A percentile compares a stretch with the other conserved stretches of the same genome.
phyloP scores from a whole-genome alignment of 768 basidiomycete species.

The Tylopilus vinaceipallidus region DNA sequence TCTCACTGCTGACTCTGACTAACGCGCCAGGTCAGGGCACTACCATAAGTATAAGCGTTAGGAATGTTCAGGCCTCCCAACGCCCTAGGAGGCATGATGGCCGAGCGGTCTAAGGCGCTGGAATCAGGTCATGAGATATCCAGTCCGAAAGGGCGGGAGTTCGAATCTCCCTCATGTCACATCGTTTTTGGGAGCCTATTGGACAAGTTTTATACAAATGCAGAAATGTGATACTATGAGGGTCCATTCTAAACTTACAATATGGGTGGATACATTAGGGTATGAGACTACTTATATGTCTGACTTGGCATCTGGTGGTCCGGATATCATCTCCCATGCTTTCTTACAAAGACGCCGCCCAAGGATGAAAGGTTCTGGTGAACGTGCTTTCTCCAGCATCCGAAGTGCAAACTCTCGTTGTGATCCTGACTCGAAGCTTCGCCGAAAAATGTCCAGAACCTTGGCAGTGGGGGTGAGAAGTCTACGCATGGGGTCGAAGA shows the following conservation, averaged over 20 bases:
- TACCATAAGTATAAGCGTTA: too few relatives aligned
- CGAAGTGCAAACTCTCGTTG: slow-evolving; percentile 55
- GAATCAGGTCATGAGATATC: slow-evolving; percentile 40
- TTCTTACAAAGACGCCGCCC: slow-evolving; percentile 38
- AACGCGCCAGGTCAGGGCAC: too few relatives aligned
- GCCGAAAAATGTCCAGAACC: slow-evolving; percentile 48
- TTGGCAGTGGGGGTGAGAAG: slow-evolving; percentile 57
- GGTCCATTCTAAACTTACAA: slow-evolving; percentile 8
- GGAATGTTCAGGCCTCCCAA: background rate
- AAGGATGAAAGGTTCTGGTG: slow-evolving; percentile 53
- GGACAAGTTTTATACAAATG: background rate
- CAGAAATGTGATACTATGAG: background rate
- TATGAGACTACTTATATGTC: slow-evolving; percentile 25
- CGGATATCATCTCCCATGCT: slow-evolving; percentile 39
- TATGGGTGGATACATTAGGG: slow-evolving; percentile 13
- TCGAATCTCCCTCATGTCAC: slow-evolving; percentile 35
- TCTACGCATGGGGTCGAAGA: slow-evolving; percentile 50
- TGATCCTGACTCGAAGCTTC: slow-evolving; percentile 56
- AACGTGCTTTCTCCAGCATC: slow-evolving; percentile 63
- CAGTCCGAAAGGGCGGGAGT: slow-evolving; percentile 37
- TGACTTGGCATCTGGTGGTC: slow-evolving; percentile 27
- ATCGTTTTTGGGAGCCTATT: slow-evolving; percentile 15
- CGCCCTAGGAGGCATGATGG: slow-evolving; percentile 38
- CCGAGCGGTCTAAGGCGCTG: slow-evolving; percentile 62
- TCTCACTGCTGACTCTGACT: too few relatives aligned